phyloP scores from a whole-genome alignment of 2,329 filamentous ascomycete species.

The Fusarium sp. region DNA sequence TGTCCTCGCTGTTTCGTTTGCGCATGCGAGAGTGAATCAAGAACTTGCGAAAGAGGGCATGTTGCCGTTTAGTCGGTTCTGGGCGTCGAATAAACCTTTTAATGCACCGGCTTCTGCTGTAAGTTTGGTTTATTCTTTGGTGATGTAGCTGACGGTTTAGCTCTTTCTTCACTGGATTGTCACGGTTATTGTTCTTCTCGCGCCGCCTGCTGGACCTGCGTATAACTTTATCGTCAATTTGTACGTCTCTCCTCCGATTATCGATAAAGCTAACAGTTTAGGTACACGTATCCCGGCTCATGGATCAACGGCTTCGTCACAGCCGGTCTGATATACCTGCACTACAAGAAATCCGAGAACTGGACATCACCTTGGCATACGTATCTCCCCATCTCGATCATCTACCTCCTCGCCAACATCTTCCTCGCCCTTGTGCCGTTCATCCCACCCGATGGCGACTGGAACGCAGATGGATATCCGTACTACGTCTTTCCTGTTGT shows the following conservation, averaged over 20 bases:
- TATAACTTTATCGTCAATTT: constrained; percentile 76
- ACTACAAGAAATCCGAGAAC: constrained; percentile 62
- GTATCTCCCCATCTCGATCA: constrained; percentile 59
- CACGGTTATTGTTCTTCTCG: constrained; percentile 73
- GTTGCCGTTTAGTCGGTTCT: constrained; percentile 73
- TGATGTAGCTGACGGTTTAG: constrained; percentile 41
- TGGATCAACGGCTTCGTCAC: constrained; percentile 67
- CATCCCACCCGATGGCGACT: constrained; percentile 63
- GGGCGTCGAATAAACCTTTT: constrained; percentile 76
- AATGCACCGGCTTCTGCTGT: constrained; percentile 71
- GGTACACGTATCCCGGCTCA: constrained; percentile 63
- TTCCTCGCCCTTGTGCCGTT: constrained; percentile 68
- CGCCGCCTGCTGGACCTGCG: constrained; percentile 74
- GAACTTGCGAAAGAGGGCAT: constrained; percentile 79
- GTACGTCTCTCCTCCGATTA: constrained; percentile 12
- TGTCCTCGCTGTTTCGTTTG: constrained; percentile 71
- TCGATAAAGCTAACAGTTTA: constrained; percentile 34
- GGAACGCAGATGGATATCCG: constrained; percentile 63
- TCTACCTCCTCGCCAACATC: constrained; percentile 64
- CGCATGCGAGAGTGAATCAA: constrained; percentile 70
- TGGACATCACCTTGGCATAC: constrained; percentile 68
- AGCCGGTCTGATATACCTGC: constrained; percentile 64
- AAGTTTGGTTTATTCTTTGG: constrained; percentile 35
- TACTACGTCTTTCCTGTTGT: constrained; percentile 70
- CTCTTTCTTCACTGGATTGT: constrained; percentile 75